phyloP scores from a whole-genome alignment of 176 grass and related monocot species.

The Leersia perrieri region DNA sequence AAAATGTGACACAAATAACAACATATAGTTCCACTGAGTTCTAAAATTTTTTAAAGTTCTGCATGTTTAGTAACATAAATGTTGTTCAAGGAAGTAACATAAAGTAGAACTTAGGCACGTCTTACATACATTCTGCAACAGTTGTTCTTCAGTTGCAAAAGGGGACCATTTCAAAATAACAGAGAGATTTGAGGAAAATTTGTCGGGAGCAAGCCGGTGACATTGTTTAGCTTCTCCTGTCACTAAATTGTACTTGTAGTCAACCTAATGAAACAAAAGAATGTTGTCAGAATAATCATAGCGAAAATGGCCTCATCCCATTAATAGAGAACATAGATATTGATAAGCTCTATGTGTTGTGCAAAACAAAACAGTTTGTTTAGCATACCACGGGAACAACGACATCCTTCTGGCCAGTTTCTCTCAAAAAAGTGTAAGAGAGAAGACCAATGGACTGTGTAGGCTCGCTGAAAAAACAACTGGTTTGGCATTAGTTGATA shows the following conservation, averaged over 20 bases:
- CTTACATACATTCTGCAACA: constrained; percentile 54
- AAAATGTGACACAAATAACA: background rate
- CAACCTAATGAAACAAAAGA: constrained; percentile 51
- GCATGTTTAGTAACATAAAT: background rate
- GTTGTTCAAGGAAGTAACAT: background rate
- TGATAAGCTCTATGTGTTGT: background rate
- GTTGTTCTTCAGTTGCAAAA: constrained; percentile 65
- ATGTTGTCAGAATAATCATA: background rate
- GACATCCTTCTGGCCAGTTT: constrained; percentile 56
- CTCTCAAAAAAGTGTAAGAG: constrained; percentile 69
- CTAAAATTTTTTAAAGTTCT: background rate
- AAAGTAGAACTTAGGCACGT: background rate
- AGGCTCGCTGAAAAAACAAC: constrained; percentile 35
- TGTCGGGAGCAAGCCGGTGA: constrained; percentile 21
- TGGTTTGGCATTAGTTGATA: background rate
- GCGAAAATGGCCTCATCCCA: no score
- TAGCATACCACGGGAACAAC: constrained; percentile 63
- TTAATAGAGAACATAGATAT: no score
- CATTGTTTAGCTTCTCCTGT: constrained; percentile 37
- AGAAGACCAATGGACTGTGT: constrained; percentile 83
- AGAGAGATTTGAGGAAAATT: constrained; percentile 73
- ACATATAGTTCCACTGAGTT: background rate
- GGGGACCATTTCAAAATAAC: constrained; percentile 73
- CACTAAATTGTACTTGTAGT: constrained; percentile 69
- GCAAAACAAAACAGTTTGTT: background rate